These are phyloP conservation scores for Cinchona pubescens DNA, from an alignment of 257 asterid genomes.

Conservation along the genomic window DNA sequence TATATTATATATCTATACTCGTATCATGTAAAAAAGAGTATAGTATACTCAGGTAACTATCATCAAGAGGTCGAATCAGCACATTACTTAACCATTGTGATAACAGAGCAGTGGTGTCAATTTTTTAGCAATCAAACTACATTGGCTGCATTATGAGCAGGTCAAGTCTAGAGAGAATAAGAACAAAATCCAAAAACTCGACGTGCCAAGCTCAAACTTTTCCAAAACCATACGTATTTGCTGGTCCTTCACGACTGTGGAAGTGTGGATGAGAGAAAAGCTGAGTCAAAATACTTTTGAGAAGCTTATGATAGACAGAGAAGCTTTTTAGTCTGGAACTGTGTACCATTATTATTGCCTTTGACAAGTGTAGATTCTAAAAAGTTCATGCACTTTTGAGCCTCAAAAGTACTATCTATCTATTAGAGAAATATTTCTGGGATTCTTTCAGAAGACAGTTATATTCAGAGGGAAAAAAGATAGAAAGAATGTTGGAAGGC, in stretches of 20 bases:
- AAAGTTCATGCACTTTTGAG: background rate
- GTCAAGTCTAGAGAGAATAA: background rate
- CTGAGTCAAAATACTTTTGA: background rate
- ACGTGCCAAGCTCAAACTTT: slow-evolving; percentile 1
- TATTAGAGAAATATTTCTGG: background rate
- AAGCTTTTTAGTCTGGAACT: background rate
- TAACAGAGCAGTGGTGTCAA: background rate
- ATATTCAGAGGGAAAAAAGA: background rate
- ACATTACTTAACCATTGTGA: background rate
- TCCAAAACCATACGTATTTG: background rate
- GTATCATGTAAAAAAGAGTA: too few relatives aligned
- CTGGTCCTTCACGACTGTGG: background rate
- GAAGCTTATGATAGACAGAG: too few relatives aligned
- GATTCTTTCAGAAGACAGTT: background rate
- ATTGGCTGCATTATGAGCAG: background rate
- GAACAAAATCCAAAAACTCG: background rate
- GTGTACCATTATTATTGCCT: background rate
- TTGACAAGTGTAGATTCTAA: slow-evolving; percentile 2
- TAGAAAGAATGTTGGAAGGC: slow-evolving; percentile 42
- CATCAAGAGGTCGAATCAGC: too few relatives aligned
- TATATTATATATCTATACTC: too few relatives aligned
- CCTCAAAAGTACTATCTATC: background rate
- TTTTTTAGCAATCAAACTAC: background rate
- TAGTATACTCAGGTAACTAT: too few relatives aligned
- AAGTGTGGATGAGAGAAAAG: slow-evolving; percentile 5